Evolutionary conservation across 768 basidiomycete genomes (phyloP), one percentile per base, ranked within the genome.

Genomic region (Lactarius quietus): DNA sequence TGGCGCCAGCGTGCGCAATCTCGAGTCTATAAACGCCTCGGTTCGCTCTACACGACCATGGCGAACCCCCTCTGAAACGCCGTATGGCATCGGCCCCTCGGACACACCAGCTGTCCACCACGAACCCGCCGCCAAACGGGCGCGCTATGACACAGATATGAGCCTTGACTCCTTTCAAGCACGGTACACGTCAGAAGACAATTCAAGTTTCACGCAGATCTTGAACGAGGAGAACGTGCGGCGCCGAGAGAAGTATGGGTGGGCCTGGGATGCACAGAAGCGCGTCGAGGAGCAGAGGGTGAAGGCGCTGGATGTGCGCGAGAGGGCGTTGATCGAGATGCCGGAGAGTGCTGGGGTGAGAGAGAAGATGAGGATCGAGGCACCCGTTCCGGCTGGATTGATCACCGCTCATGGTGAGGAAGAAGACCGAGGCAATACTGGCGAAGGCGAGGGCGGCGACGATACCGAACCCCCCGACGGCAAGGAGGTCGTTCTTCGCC

Each of bases 231-330:
- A 98, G 80, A 98, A 99, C 73, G 78, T 81, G 74, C 82, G 83
- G 70, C 82, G 94, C 65, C 87, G 86, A 73, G 90, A 92, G 73
- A 86, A 80, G 74, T 93, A 88, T 81, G 85, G 78, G 0, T 99
- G 97, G 97, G 97, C 95, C 2, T 99, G 90, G 87, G 89, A 93
- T 48, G 95, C 94, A 8, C 94, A 98, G 80, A 81, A 78, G 74
- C 80, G 84, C 71, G 94, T 95, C 1, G 89, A 92, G 68, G 80
- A 77, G 59, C 86, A 86, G 74, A 82, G 83, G 70, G 79, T 75
- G 43, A 86, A 77, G 75, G 86, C 88, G 83, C 73, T 90, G 36
- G 86, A 89, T 73, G 83, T 76, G 35, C 81, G 89, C 75, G 86
- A 88, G 77, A 81, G 80, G 70, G 81, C 91, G 79, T 70, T 95